phyloP scores from a whole-genome alignment of 1,139 yeast genomes.

The Suhomyces chickasaworum region DNA sequence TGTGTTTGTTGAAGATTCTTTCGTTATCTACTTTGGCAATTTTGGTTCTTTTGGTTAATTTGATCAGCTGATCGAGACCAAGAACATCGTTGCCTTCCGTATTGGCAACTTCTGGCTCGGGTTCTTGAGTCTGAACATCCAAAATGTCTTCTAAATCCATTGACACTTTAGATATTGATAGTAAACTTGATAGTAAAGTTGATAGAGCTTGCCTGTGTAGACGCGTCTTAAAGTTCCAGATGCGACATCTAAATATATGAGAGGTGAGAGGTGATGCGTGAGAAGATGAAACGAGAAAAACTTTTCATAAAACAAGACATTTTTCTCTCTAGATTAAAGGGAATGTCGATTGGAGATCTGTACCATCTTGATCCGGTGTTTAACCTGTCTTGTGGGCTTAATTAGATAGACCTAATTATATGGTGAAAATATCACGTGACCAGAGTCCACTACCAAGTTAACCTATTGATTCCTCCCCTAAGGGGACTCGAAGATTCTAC shows the following conservation, averaged over 20 bases:
- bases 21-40: constrained; percentile 52
- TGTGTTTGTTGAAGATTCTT: constrained; percentile 43
- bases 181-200: not conserved
- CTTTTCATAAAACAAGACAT: too few species aligned
- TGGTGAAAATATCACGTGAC: too few species aligned
- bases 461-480: too few species aligned
- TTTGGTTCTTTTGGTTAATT: constrained; percentile 34
- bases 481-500: too few species aligned
- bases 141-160: constrained; percentile 14
- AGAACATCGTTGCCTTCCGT: constrained; percentile 29
- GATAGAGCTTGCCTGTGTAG: not conserved
- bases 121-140: not conserved
- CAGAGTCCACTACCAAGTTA: too few species aligned
- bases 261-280: not conserved
- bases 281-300: too few species aligned
- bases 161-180: not conserved
- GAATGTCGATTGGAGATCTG: too few species aligned
- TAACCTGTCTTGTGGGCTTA: too few species aligned
- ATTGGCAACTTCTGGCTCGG: not conserved
- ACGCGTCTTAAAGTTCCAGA: not conserved
- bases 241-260: not conserved
- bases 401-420: too few species aligned
- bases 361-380: too few species aligned
- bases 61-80: constrained; percentile 46
- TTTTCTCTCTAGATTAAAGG: too few species aligned